Evolutionary conservation across 192 early-diverging fungal genomes (phyloP), one percentile per base, ranked within the genome.

Genomic region (Chytriomyces confervae): DNA sequence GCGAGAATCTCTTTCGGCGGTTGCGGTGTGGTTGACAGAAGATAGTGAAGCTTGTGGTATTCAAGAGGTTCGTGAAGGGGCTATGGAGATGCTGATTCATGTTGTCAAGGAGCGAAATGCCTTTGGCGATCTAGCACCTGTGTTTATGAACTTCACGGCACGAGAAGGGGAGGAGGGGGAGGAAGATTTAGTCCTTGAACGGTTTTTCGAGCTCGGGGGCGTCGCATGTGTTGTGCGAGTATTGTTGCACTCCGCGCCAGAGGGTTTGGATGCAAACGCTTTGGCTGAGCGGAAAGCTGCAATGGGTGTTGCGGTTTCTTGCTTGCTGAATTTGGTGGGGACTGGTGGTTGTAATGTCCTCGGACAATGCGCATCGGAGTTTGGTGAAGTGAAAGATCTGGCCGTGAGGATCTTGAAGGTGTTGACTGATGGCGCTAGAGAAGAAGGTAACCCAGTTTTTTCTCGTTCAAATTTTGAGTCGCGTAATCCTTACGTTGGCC

Each of bases 271-370:
- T 5, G 48, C 50, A n/a, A 50, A 76, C 5, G 36, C 36, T 36
- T 36, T 36, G 36, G 36, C 36, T 36, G 36, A 36, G 36, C 36
- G 36, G 36, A 36, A 4, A 36, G 36, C 36, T 36, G 36, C 36
- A 61, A 29, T 20, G 23, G 8, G 72, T 6, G 63, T 76, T 18
- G 74, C 18, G n/a, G 74, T 76, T 65, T 66, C 51, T 66, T 76
- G 74, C 46, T 64, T 76, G 48, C 53, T 76, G 74, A 76, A 76
- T 76, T 47, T 76, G 29, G 74, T 76, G 24, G 74, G 50, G 13
- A 18, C 50, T 3, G 62, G 53, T 7, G 57, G 72, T 47, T 23
- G 27, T 2, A 44, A 29, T 24, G 61, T 75, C 8, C 57, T 65
- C 11, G 24, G 36, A 27, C 63, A 27, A 23, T 69, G 24, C 47